A percentile compares a stretch with the other conserved stretches of the same genome.
Evolutionary conservation across 768 basidiomycete species (phyloP).

Genomic region (Gloeopeniophorella convolvens): DNA sequence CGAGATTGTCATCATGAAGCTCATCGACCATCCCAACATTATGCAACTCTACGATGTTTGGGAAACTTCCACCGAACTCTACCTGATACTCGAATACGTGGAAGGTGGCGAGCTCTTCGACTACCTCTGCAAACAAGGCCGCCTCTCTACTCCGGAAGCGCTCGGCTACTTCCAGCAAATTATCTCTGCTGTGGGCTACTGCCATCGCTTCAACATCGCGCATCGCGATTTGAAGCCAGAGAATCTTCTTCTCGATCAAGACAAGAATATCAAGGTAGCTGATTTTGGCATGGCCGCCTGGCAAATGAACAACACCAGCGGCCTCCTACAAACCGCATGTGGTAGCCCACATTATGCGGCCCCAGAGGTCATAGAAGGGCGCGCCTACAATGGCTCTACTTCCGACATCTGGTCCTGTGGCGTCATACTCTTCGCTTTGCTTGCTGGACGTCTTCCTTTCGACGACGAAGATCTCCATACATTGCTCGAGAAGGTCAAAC

Average conservation of each 20-base stretch:
- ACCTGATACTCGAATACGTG: slow-evolving; percentile 90
- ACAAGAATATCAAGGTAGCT: slow-evolving; percentile 87
- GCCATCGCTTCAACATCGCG: slow-evolving; percentile 89
- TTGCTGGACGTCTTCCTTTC: slow-evolving; percentile 85
- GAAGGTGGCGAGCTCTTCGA: slow-evolving; percentile 95
- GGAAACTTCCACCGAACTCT: slow-evolving; percentile 87
- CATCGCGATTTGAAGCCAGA: slow-evolving; percentile 92
- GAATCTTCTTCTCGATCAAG: slow-evolving; percentile 79
- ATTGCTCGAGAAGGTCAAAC: slow-evolving; percentile 76
- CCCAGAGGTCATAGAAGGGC: slow-evolving; percentile 82
- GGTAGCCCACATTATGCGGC: slow-evolving; percentile 95
- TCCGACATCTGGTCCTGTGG: slow-evolving; percentile 98
- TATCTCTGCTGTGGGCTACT: slow-evolving; percentile 85
- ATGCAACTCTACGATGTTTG: slow-evolving; percentile 95
- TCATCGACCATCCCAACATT: slow-evolving; percentile 92
- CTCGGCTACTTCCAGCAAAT: slow-evolving; percentile 90
- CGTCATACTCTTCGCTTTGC: slow-evolving; percentile 85
- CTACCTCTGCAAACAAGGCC: slow-evolving; percentile 74
- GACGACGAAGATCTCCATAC: slow-evolving; percentile 78
- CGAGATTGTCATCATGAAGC: slow-evolving; percentile 97
- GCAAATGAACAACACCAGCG: slow-evolving; percentile 55
- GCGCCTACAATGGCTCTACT: slow-evolving; percentile 77
- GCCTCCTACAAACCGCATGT: slow-evolving; percentile 74
- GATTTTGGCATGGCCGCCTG: slow-evolving; percentile 98
- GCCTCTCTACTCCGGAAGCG: slow-evolving; percentile 64